phyloP scores from a whole-genome alignment of 345 rosid genomes.

The Camelina neglecta region DNA sequence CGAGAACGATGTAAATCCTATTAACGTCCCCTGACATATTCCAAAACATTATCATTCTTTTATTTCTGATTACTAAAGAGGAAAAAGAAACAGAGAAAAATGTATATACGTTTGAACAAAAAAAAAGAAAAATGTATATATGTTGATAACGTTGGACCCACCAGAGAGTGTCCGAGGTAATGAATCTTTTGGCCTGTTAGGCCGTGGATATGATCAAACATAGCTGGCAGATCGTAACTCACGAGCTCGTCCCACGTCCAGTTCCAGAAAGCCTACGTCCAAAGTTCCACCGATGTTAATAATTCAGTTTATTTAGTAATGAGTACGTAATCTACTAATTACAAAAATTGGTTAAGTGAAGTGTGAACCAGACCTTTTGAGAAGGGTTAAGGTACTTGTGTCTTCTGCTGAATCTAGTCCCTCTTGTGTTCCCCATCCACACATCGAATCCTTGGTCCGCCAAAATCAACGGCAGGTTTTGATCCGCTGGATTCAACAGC shows the following conservation, averaged over 20 bases:
- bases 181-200: constrained; percentile 74
- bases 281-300: constrained; percentile 9
- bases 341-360: not conserved
- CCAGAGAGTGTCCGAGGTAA: constrained; percentile 94
- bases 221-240: constrained; percentile 69
- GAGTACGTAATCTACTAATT: not conserved
- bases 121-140: not conserved
- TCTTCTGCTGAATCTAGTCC: constrained; percentile 75
- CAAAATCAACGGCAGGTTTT: constrained; percentile 77
- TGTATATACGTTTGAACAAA: not conserved
- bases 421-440: constrained; percentile 87
- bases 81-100: not conserved
- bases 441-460: constrained; percentile 95
- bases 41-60: not conserved
- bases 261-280: constrained; percentile 76
- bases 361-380: constrained; percentile 47
- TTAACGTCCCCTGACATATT: constrained; percentile 72
- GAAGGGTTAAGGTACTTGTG: constrained; percentile 60
- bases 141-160: constrained; percentile 38
- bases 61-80: not conserved
- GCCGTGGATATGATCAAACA: constrained; percentile 60
- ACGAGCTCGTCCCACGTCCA: constrained; percentile 98
- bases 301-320: not conserved
- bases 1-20: constrained; percentile 76
- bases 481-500: constrained; percentile 84